Conservation (phyloP, 2,329 filamentous ascomycete species). For the Arthrobotrys megalospora region DNA sequence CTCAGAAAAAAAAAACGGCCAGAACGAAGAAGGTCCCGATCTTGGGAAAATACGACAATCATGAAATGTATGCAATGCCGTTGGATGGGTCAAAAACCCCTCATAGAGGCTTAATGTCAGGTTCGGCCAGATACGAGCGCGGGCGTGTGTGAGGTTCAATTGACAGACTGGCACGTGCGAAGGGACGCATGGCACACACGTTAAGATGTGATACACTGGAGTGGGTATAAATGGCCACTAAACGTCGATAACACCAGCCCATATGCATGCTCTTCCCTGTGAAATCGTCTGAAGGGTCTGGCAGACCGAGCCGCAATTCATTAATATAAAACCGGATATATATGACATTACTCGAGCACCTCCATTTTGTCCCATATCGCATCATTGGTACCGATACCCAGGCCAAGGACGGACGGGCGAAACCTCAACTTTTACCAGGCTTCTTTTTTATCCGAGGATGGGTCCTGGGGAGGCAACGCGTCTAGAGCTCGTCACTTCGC, state of each 20-base stretch:
- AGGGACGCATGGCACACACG: constrained; percentile 23
- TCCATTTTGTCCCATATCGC: constrained; percentile 20
- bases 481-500: constrained; percentile 5
- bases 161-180: constrained; percentile 32
- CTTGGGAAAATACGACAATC: constrained; percentile 26
- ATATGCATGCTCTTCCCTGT: constrained; percentile 15
- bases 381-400: constrained; percentile 32
- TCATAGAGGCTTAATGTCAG: constrained; percentile 40
- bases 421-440: constrained; percentile 20
- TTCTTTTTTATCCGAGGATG: constrained; percentile 30
- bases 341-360: constrained; percentile 32
- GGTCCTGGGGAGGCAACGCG: constrained; percentile 12
- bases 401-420: constrained; percentile 28
- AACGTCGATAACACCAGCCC: constrained; percentile 16
- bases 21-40: constrained; percentile 23
- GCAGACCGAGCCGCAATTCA: constrained; percentile 13
- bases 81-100: constrained; percentile 45
- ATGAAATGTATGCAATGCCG: constrained; percentile 4
- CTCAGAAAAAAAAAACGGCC: constrained; percentile 2
- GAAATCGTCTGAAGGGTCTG: constrained; percentile 15
- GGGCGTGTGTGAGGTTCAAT: constrained; percentile 3
- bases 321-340: constrained; percentile 33
- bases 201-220: constrained; percentile 12
- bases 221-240: constrained; percentile 13
- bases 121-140: constrained; percentile 47